Conservation (phyloP, 139 green algal species). For the Chlamydomonas schloesseri region DNA sequence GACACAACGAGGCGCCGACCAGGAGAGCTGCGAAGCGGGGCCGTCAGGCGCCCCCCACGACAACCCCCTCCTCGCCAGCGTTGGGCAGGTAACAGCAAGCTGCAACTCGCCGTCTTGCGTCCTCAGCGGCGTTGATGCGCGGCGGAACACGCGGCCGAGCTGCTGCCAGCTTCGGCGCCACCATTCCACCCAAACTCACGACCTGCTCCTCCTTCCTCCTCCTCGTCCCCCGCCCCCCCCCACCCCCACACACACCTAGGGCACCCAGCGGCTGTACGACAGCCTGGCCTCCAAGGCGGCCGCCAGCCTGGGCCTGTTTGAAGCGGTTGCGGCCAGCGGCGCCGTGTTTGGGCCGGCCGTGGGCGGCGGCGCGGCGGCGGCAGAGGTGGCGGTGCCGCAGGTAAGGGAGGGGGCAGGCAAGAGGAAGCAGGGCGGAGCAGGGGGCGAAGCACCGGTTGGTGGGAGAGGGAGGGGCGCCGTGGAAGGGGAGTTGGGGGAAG, state of each 20-base stretch:
- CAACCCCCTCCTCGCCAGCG: neutral
- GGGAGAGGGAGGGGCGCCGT: too few relatives aligned
- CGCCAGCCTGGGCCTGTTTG: neutral
- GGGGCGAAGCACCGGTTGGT: too few relatives aligned
- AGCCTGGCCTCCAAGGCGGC: neutral
- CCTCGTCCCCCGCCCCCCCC: too few relatives aligned
- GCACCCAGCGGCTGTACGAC: conserved; percentile 26
- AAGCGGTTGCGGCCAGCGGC: conserved; percentile 17
- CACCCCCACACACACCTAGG: neutral
- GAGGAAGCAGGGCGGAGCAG: neutral
- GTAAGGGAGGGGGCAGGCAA: neutral
- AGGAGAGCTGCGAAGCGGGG: neutral
- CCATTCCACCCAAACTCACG: too few relatives aligned
- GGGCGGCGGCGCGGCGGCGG: too few relatives aligned
- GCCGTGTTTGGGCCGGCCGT: neutral
- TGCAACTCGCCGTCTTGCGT: too few relatives aligned
- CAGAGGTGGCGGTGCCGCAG: neutral
- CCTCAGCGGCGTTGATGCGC: too few relatives aligned
- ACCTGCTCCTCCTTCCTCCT: neutral
- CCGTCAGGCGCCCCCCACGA: neutral
- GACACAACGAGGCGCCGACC: neutral
- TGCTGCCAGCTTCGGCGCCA: too few relatives aligned
- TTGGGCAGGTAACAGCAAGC: neutral
- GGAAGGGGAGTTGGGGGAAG: too few relatives aligned
- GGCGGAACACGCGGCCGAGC: too few relatives aligned